phyloP scores from a whole-genome alignment of 2,329 filamentous ascomycete species.

The Mariannaea sp. region DNA sequence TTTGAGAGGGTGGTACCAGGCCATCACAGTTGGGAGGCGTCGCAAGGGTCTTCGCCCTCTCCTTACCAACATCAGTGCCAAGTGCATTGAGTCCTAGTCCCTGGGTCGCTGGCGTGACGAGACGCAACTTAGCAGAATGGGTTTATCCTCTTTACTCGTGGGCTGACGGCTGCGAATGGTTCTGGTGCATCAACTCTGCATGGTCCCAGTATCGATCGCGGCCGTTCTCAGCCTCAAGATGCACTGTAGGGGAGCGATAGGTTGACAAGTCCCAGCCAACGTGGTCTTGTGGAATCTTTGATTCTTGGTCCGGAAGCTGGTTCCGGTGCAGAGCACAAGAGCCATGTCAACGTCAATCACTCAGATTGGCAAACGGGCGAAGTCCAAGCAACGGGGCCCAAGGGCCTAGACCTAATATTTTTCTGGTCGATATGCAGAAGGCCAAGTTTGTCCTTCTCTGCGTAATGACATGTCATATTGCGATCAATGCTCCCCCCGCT shows the following conservation, averaged over 20 bases:
- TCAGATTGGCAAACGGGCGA: slow-evolving; percentile 19
- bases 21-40: slow-evolving; percentile 22
- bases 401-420: slow-evolving; percentile 19
- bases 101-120: slow-evolving; percentile 7
- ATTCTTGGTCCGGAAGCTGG: neutral
- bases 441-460: slow-evolving; percentile 28
- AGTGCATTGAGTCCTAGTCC: slow-evolving; percentile 32
- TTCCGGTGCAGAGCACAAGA: slow-evolving; percentile 3
- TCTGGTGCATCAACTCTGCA: slow-evolving; percentile 15
- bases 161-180: slow-evolving; percentile 11
- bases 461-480: slow-evolving; percentile 35
- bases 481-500: slow-evolving; percentile 29
- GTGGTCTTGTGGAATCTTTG: slow-evolving; percentile 3
- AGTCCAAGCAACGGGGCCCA: slow-evolving; percentile 24
- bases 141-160: neutral
- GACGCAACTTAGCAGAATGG: slow-evolving; percentile 20
- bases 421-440: slow-evolving; percentile 27
- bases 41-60: slow-evolving; percentile 23
- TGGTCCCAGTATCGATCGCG: slow-evolving; percentile 18
- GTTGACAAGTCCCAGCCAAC: slow-evolving; percentile 9
- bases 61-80: slow-evolving; percentile 31
- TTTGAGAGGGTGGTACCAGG: slow-evolving; percentile 16
- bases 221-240: slow-evolving; percentile 19
- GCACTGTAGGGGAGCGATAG: slow-evolving; percentile 15
- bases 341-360: slow-evolving; percentile 20